These are phyloP conservation scores for Clonostachys chloroleuca DNA, from an alignment of 2,329 filamentous ascomycete genomes.

Conservation along the genomic window DNA sequence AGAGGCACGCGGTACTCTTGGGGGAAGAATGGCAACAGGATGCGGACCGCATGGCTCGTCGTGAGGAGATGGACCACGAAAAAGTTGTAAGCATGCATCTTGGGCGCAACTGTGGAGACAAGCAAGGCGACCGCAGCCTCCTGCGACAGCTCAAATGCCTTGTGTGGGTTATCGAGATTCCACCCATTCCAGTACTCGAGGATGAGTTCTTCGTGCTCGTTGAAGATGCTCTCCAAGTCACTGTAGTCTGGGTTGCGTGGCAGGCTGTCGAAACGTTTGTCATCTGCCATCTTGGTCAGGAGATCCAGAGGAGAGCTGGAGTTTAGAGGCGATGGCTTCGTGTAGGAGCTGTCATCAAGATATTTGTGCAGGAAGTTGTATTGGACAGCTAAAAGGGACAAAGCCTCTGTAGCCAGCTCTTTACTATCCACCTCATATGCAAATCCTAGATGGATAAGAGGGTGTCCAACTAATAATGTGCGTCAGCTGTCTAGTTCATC, in stretches of 20 bases:
- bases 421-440: slow-evolving; percentile 84
- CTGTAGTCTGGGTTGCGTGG: slow-evolving; percentile 53
- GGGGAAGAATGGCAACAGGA: slow-evolving; percentile 76
- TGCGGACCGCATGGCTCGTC: slow-evolving; percentile 81
- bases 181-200: slow-evolving; percentile 92
- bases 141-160: slow-evolving; percentile 71
- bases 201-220: slow-evolving; percentile 63
- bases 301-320: slow-evolving; percentile 65
- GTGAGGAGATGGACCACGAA: slow-evolving; percentile 80
- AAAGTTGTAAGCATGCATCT: slow-evolving; percentile 71
- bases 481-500: neutral
- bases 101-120: slow-evolving; percentile 52
- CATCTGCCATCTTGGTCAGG: slow-evolving; percentile 62
- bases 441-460: slow-evolving; percentile 93
- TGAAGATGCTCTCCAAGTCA: slow-evolving; percentile 66
- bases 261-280: slow-evolving; percentile 65
- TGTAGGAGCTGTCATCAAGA: slow-evolving; percentile 70
- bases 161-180: slow-evolving; percentile 64
- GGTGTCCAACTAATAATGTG: slow-evolving; percentile 67
- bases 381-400: slow-evolving; percentile 60
- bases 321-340: slow-evolving; percentile 54
- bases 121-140: slow-evolving; percentile 57
- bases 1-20: slow-evolving; percentile 67
- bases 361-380: slow-evolving; percentile 61
- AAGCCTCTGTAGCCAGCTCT: slow-evolving; percentile 84